Conservation (phyloP, 2,329 filamentous ascomycete genomes). For the Xylariomycetidae sp. region DNA sequence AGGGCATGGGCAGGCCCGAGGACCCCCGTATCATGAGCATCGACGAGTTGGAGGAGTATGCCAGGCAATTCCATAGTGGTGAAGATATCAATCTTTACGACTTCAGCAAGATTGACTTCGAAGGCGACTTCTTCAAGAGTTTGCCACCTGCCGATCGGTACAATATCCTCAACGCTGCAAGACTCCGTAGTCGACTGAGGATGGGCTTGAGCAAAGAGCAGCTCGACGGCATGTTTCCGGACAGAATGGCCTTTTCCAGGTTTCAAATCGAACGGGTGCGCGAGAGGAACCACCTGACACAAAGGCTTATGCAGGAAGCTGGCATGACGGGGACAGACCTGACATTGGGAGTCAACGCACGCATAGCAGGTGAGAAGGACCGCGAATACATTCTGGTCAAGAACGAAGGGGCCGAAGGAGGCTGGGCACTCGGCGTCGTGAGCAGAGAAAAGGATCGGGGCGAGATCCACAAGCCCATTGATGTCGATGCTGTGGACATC, state of each 20-base stretch:
- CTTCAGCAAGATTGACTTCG: conserved; percentile 98
- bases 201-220: conserved; percentile 98
- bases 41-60: conserved; percentile 90
- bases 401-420: conserved; percentile 90
- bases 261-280: conserved; percentile 94
- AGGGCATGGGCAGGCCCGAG: conserved; percentile 81
- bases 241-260: conserved; percentile 92
- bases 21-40: conserved; percentile 96
- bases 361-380: conserved; percentile 78
- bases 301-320: conserved; percentile 88
- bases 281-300: conserved; percentile 90
- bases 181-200: conserved; percentile 77
- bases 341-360: conserved; percentile 57
- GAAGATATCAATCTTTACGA: conserved; percentile 91
- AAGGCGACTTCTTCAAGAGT: conserved; percentile 90
- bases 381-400: conserved; percentile 95
- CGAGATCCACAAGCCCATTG: conserved; percentile 80
- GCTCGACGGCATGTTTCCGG: conserved; percentile 91
- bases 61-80: conserved; percentile 82
- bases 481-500: conserved; percentile 66
- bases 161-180: conserved; percentile 93
- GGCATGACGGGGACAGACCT: conserved; percentile 77
- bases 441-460: conserved; percentile 76
- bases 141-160: conserved; percentile 86
- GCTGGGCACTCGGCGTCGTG: conserved; percentile 93